Evolutionary conservation across 805 yeast species (phyloP).

Genomic region (Ogataea saltuana): DNA sequence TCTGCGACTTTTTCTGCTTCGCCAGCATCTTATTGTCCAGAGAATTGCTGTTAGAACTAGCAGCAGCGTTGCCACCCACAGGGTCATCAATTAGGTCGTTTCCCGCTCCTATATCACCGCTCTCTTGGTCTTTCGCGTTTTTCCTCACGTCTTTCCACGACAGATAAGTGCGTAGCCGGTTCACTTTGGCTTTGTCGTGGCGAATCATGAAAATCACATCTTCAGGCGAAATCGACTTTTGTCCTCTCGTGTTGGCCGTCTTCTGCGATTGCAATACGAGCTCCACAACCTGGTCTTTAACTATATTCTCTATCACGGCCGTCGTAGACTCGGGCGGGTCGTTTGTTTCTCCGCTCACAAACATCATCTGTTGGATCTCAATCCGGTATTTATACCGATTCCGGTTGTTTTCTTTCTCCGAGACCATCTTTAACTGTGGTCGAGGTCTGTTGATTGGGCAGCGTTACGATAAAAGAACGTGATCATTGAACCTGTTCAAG

Average conservation of each 20-base stretch:
- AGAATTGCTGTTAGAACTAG: conserved; percentile 31
- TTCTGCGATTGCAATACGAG: conserved; percentile 71
- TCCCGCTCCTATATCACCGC: conserved; percentile 45
- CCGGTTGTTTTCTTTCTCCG: conserved; percentile 24
- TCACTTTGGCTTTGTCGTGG: conserved; percentile 92
- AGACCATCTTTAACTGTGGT: conserved; percentile 4
- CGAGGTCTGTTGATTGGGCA: no score
- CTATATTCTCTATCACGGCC: conserved; percentile 91
- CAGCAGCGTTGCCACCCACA: conserved; percentile 35
- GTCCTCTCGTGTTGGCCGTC: conserved; percentile 77
- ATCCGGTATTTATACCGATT: conserved; percentile 74
- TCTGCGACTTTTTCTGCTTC: conserved; percentile 71
- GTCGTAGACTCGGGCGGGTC: conserved; percentile 94
- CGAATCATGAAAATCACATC: conserved; percentile 91
- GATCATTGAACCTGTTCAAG: no score
- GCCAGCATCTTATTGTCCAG: conserved; percentile 49
- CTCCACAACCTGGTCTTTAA: conserved; percentile 91
- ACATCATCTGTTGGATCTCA: conserved; percentile 99
- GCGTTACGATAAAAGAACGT: no score
- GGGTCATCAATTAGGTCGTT: conserved; percentile 37
- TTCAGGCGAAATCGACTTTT: conserved; percentile 84
- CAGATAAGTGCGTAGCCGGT: conserved; percentile 82
- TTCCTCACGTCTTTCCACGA: conserved; percentile 98
- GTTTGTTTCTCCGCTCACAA: conserved; percentile 91
- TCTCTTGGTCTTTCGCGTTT: conserved; percentile 60